A percentile compares a stretch with the other conserved stretches of the same genome.
Conservation (phyloP, 139 green algal species). For the Chlorella sp. region DNA sequence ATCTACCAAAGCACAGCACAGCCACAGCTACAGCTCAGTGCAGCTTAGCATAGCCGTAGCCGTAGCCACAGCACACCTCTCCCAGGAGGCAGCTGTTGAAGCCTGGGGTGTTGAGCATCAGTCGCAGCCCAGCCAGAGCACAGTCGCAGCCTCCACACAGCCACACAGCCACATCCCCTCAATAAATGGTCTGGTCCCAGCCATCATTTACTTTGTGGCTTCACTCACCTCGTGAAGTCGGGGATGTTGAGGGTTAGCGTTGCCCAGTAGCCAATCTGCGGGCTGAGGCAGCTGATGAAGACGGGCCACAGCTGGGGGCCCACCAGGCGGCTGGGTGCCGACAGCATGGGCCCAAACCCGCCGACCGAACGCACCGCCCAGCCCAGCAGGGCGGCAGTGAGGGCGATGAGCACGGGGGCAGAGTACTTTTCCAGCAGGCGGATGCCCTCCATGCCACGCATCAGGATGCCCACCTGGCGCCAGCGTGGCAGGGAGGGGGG, state of each 20-base stretch:
- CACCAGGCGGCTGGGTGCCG: conserved; percentile 70
- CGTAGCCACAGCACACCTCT: too few species aligned
- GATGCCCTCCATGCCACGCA: conserved; percentile 83
- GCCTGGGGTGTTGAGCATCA: too few species aligned
- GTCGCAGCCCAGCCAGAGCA: neutral
- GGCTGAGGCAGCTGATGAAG: conserved; percentile 77
- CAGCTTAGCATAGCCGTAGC: too few species aligned
- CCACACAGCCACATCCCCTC: neutral
- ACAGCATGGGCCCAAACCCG: conserved; percentile 79
- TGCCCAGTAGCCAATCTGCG: conserved; percentile 70
- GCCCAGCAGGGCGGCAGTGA: conserved; percentile 68
- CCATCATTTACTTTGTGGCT: too few species aligned
- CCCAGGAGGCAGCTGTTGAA: too few species aligned
- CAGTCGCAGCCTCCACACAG: neutral
- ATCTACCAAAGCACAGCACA: neutral
- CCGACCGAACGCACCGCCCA: conserved; percentile 73
- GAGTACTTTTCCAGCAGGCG: conserved; percentile 72
- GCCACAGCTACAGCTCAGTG: neutral
- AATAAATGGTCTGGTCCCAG: neutral
- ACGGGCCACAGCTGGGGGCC: conserved; percentile 75
- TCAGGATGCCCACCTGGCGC: neutral
- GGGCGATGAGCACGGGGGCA: conserved; percentile 78
- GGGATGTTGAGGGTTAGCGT: conserved; percentile 88
- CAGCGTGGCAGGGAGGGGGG: neutral
- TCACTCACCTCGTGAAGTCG: conserved; percentile 71